Evolutionary conservation across 2,329 filamentous ascomycete species (phyloP).

Genomic region (Calcarisporium arbuscula): DNA sequence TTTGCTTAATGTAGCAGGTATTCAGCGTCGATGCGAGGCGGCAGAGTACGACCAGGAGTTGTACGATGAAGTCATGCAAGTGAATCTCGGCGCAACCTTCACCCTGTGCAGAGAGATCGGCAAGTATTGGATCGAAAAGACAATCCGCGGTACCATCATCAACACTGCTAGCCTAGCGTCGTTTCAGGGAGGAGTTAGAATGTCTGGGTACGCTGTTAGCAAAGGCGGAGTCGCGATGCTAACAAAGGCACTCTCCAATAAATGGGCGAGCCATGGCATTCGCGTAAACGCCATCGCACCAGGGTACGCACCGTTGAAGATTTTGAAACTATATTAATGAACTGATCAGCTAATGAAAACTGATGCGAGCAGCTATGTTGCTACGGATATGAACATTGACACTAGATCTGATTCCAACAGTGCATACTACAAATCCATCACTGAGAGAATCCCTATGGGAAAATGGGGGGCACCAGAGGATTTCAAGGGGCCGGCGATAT

Average conservation of each 20-base stretch:
- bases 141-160: constrained; percentile 1
- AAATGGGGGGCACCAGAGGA: constrained; percentile 2
- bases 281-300: constrained; percentile 4
- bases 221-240: not conserved
- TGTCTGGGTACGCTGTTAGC: constrained; percentile 2
- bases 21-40: not conserved
- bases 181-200: constrained; percentile 4
- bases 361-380: constrained; percentile 3
- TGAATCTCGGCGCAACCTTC: constrained; percentile 3
- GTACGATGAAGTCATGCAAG: constrained; percentile 2
- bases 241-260: not conserved
- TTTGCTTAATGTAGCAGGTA: not conserved
- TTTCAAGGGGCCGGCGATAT: constrained; percentile 2
- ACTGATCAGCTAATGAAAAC: too few species aligned
- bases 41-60: not conserved
- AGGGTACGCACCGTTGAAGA: not conserved
- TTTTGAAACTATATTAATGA: too few species aligned
- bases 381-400: constrained; percentile 4
- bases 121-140: constrained; percentile 4
- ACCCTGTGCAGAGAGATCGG: constrained; percentile 4
- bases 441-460: not conserved
- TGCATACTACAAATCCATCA: constrained; percentile 2
- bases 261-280: constrained; percentile 3
- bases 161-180: constrained; percentile 3
- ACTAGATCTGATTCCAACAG: not conserved